Conservation (phyloP, 176 grass and related monocot species). For the Cenchrus fungigraminus region DNA sequence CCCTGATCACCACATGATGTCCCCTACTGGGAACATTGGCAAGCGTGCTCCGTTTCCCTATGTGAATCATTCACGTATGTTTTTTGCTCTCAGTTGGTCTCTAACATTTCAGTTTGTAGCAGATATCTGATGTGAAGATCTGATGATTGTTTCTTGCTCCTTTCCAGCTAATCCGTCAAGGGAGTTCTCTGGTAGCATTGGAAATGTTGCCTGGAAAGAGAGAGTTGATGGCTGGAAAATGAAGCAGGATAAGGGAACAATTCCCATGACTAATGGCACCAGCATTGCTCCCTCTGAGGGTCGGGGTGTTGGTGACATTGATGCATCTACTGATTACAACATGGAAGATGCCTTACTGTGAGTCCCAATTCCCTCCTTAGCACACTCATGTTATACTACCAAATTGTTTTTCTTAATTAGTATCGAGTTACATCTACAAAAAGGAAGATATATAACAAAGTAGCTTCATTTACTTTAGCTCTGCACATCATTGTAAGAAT, state of each 20-base stretch:
- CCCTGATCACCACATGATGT: constrained; percentile 99
- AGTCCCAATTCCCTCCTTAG: constrained; percentile 35
- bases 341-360: constrained; percentile 98
- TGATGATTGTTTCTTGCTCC: constrained; percentile 41
- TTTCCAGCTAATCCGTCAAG: constrained; percentile 85
- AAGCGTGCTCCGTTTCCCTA: constrained; percentile 90
- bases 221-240: constrained; percentile 99
- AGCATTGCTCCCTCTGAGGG: constrained; percentile 98
- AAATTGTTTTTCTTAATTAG: background rate
- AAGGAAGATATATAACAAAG: background rate
- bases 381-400: constrained; percentile 1
- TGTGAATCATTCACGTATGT: constrained; percentile 83
- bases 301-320: constrained; percentile 81
- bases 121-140: constrained; percentile 26
- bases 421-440: background rate
- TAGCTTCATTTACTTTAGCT: background rate
- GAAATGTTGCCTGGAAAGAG: constrained; percentile 99
- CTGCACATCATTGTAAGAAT: background rate
- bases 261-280: constrained; percentile 92
- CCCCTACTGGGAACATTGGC: constrained; percentile 81
- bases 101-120: constrained; percentile 16
- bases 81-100: constrained; percentile 31
- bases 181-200: constrained; percentile 93
- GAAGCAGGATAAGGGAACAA: constrained; percentile 91
- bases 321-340: constrained; percentile 99